Conservation (phyloP, 768 basidiomycete genomes). For the Hypsizygus marmoreus region DNA sequence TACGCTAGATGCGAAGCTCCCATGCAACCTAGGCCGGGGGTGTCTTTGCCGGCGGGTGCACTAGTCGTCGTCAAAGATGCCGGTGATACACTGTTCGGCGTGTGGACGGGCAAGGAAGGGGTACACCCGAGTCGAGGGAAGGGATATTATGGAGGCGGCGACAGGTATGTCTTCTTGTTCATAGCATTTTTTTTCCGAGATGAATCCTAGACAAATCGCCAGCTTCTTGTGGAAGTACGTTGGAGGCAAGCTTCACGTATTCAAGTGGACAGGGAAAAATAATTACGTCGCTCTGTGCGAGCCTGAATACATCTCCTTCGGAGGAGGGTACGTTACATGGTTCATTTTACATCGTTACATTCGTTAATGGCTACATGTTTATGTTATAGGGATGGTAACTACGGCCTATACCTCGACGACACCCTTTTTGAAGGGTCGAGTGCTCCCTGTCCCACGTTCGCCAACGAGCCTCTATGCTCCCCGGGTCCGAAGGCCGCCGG, state of each 20-base stretch:
- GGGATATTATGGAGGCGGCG: constrained; percentile 86
- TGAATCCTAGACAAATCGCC: not conserved
- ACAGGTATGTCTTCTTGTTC: constrained; percentile 58
- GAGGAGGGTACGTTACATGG: constrained; percentile 78
- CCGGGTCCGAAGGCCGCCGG: constrained; percentile 45
- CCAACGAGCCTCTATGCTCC: constrained; percentile 79
- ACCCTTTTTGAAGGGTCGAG: constrained; percentile 83
- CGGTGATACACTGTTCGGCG: constrained; percentile 72
- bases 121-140: constrained; percentile 58
- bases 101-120: constrained; percentile 81
- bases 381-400: constrained; percentile 72
- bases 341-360: constrained; percentile 4
- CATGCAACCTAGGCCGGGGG: constrained; percentile 29
- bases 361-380: not conserved
- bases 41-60: constrained; percentile 37
- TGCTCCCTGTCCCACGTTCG: constrained; percentile 83
- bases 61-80: constrained; percentile 70
- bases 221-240: constrained; percentile 81
- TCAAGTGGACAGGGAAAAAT: constrained; percentile 86
- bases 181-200: not conserved
- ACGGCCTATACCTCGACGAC: constrained; percentile 86
- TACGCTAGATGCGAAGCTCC: constrained; percentile 63
- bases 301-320: constrained; percentile 78
- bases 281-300: constrained; percentile 90
- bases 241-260: constrained; percentile 55